Percentiles rank a stretch among this genome's conserved stretches.
These are phyloP conservation scores for Eimeria necatrix DNA, from an alignment of 169 alveolate genomes.

Conservation along the genomic window DNA sequence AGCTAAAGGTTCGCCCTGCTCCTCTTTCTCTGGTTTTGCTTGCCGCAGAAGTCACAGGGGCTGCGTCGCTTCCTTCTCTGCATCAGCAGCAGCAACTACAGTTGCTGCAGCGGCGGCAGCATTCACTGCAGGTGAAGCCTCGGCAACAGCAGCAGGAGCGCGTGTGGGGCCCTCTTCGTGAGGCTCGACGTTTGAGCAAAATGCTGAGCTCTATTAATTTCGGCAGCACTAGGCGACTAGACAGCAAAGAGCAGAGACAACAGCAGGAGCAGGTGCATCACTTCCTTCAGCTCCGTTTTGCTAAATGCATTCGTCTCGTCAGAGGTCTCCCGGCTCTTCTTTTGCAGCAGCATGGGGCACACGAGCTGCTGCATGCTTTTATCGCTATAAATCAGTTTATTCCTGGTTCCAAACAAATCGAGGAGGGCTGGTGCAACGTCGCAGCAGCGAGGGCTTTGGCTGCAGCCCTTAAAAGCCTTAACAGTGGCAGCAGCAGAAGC, in stretches of 20 bases:
- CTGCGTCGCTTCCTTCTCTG: background rate
- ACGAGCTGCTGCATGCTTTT: slow-evolving; percentile 16
- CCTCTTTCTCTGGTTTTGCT: slow-evolving; percentile 2
- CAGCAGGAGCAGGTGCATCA: no score
- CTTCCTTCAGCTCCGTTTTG: background rate
- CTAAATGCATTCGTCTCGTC: background rate
- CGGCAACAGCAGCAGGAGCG: background rate
- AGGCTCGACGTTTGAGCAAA: no score
- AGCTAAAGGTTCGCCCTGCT: background rate
- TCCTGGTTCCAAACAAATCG: background rate
- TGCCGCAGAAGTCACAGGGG: background rate
- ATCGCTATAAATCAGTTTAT: background rate
- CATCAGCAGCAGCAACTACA: background rate
- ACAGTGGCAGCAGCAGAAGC: background rate
- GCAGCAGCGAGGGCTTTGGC: slow-evolving; percentile 2
- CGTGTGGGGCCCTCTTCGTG: no score
- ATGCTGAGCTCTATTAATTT: no score
- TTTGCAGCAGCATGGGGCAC: slow-evolving; percentile 7
- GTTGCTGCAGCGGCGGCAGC: background rate
- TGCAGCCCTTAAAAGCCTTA: background rate
- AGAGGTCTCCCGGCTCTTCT: slow-evolving; percentile 27
- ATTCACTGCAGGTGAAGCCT: no score
- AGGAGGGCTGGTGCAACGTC: slow-evolving; percentile 17
- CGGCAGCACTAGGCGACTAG: no score
- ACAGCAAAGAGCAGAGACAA: no score